Evolutionary conservation across 2,329 filamentous ascomycete genomes (phyloP).

Genomic region (Penicillium sp.): DNA sequence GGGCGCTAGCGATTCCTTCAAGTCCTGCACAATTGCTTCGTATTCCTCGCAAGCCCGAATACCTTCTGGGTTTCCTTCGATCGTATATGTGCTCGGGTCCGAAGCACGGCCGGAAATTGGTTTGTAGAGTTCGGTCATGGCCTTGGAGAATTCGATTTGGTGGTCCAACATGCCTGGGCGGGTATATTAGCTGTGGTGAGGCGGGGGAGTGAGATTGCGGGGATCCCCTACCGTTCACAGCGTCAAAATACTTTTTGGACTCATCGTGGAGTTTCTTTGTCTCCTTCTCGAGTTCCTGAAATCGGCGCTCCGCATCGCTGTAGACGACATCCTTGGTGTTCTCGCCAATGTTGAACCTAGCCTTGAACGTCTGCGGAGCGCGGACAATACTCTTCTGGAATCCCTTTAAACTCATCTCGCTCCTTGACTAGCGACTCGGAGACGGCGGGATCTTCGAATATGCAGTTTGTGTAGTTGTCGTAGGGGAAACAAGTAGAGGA

Average conservation of each 20-base stretch:
- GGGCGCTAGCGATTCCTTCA: constrained; percentile 84
- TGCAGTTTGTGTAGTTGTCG: neutral
- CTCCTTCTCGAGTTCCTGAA: constrained; percentile 90
- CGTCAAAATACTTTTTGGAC: constrained; percentile 95
- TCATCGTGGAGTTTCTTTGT: constrained; percentile 98
- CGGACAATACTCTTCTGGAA: constrained; percentile 87
- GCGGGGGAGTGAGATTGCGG: neutral
- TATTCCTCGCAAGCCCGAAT: constrained; percentile 97
- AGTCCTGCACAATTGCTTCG: constrained; percentile 84
- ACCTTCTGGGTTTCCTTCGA: constrained; percentile 88
- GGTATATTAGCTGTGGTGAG: constrained; percentile 9
- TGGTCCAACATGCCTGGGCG: constrained; percentile 81
- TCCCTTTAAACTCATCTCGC: constrained; percentile 91
- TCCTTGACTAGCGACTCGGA: constrained; percentile 4
- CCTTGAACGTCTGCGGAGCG: constrained; percentile 90
- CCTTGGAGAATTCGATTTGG: constrained; percentile 97
- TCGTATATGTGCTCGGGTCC: constrained; percentile 80
- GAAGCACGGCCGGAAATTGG: constrained; percentile 96
- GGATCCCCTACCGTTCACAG: constrained; percentile 74
- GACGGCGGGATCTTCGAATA: constrained; percentile 2
- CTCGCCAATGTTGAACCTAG: constrained; percentile 93
- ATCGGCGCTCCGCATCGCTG: constrained; percentile 90
- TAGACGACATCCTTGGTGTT: constrained; percentile 95
- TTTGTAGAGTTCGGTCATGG: constrained; percentile 96
- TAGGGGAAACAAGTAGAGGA: neutral